Base-by-base conservation (phyloP, 1,139 yeast genomes). In the Yamadazyma atlantica region DNA sequence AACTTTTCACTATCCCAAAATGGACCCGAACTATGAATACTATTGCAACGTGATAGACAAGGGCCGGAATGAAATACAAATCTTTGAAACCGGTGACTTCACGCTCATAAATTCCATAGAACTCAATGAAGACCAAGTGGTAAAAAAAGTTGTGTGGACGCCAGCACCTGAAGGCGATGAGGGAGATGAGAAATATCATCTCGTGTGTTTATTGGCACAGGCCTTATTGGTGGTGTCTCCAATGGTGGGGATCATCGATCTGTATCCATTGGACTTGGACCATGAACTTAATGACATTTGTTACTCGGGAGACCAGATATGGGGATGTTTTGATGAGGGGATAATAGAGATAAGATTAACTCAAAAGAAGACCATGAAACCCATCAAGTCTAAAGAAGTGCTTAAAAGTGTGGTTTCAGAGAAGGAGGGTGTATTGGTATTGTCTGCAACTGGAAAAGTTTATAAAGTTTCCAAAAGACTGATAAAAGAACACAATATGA, bases 281-380 rank as follows among this genome's bases (percentile, higher is more conserved):
- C 36, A 37, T 12, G 39, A 38, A 3, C 25, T 49, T 5, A 28
- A 25, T 3, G 50, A 46, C 29, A 46, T 49, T 3, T 36, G 45
- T 19, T 38, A 38, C 13, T 36, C 18, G 21, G 36, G 45, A 2
- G 39, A 38, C 10, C 38, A 44, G 3, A 22, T 49, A 10, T 46
- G 40, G 40, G 53, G 50, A 13, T 41, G 50, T 36, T 45, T 42
- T 29, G 38, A 44, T 24, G 43, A 44, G n/a, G 53, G 53, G 3
- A 33, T 49, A 10, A 18, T 46, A 5, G 40, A 43, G 33, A 41
- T 36, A 21, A 41, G 29, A 29, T 36, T 33, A 40, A 19, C 24
- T 27, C 21, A 39, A 40, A 37, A 32, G 7, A 13, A 28, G 16
- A 14, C 13, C 4, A 27, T 27, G 32, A 33, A 33, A 15, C 27